These are phyloP conservation scores for Simplicillium aogashimaense DNA, from an alignment of 2,329 filamentous ascomycete genomes.

Conservation along the genomic window DNA sequence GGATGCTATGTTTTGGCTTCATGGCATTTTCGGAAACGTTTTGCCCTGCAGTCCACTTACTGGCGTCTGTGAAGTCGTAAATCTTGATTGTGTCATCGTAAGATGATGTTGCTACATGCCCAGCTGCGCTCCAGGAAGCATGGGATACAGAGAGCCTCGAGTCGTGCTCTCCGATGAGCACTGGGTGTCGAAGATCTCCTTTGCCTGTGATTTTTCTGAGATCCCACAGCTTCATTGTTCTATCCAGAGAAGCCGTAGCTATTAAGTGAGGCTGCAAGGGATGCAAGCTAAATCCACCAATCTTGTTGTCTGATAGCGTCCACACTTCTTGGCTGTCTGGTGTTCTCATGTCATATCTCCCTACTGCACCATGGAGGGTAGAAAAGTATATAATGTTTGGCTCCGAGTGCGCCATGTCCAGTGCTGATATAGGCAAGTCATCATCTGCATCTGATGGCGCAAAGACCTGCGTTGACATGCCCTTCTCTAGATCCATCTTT, in stretches of 20 bases:
- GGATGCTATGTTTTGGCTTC: slow-evolving; percentile 57
- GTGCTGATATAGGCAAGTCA: slow-evolving; percentile 72
- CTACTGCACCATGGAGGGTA: slow-evolving; percentile 71
- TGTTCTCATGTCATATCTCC: slow-evolving; percentile 68
- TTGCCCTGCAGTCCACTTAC: slow-evolving; percentile 48
- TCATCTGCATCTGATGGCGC: slow-evolving; percentile 59
- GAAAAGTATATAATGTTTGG: slow-evolving; percentile 77
- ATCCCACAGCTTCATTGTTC: slow-evolving; percentile 89
- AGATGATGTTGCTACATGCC: slow-evolving; percentile 80
- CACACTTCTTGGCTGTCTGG: slow-evolving; percentile 53
- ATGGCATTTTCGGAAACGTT: slow-evolving; percentile 53
- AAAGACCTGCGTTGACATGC: slow-evolving; percentile 71
- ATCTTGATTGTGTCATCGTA: slow-evolving; percentile 97
- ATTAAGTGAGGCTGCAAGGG: slow-evolving; percentile 72
- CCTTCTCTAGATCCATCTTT: slow-evolving; percentile 73
- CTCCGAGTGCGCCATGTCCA: slow-evolving; percentile 66
- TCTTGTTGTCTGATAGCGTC: slow-evolving; percentile 81
- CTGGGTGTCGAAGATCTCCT: slow-evolving; percentile 49
- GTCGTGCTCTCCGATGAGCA: slow-evolving; percentile 69
- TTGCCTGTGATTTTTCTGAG: slow-evolving; percentile 65
- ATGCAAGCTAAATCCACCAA: slow-evolving; percentile 83
- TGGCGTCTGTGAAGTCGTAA: slow-evolving; percentile 61
- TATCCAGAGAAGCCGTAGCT: slow-evolving; percentile 82
- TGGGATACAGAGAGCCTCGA: slow-evolving; percentile 83
- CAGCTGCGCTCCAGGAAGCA: slow-evolving; percentile 77